Percentiles rank a stretch among this genome's conserved stretches.
Evolutionary conservation across 768 basidiomycete genomes (phyloP).

Genomic region (Leccinum variicolor): DNA sequence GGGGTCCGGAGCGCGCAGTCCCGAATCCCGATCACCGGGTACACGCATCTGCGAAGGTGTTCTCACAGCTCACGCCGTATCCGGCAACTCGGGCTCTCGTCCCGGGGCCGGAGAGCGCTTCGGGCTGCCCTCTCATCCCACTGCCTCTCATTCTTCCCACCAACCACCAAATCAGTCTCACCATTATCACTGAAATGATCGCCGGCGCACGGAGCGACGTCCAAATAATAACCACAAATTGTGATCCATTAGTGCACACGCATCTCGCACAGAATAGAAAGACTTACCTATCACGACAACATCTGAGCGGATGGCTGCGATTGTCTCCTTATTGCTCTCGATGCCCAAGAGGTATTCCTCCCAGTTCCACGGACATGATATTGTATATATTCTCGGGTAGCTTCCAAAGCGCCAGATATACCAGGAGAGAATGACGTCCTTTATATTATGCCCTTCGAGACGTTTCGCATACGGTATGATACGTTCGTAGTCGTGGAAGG

Average conservation of each 20-base stretch:
- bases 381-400: background rate
- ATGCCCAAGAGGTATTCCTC: conserved; percentile 7
- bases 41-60: background rate
- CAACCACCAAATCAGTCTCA: too few relatives aligned
- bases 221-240: background rate
- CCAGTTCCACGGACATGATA: background rate
- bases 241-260: conserved; percentile 2
- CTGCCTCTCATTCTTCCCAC: background rate
- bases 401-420: background rate
- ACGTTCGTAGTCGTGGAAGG: conserved; percentile 3
- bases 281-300: background rate
- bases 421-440: too few relatives aligned
- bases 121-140: too few relatives aligned
- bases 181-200: too few relatives aligned
- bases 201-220: background rate
- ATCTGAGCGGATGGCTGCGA: background rate
- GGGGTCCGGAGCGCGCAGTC: background rate
- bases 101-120: too few relatives aligned
- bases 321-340: background rate
- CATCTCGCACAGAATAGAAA: conserved; percentile 3
- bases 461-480: too few relatives aligned
- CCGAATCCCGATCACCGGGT: background rate
- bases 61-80: background rate
- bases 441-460: too few relatives aligned
- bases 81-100: too few relatives aligned